These are phyloP conservation scores for Hanseniaspora vineae DNA, from an alignment of 805 yeast genomes.

Conservation along the genomic window DNA sequence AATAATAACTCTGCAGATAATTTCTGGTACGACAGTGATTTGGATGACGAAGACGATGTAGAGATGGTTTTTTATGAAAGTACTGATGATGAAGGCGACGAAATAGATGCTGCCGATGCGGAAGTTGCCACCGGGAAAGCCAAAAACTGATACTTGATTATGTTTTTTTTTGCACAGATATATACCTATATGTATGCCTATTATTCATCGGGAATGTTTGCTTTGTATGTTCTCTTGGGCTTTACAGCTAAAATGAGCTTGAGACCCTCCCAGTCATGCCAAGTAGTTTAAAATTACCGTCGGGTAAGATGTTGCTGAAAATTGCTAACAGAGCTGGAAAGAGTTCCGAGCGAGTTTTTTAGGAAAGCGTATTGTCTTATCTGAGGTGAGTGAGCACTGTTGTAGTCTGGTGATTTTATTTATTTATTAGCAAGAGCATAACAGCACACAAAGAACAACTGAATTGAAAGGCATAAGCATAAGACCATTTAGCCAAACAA, in stretches of 20 bases:
- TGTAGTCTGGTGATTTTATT: too few relatives aligned
- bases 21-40: constrained; percentile 67
- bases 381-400: not conserved
- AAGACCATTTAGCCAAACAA: not conserved
- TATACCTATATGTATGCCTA: not conserved
- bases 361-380: not conserved
- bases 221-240: too few relatives aligned
- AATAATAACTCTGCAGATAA: constrained; percentile 62
- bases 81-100: constrained; percentile 51
- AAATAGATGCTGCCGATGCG: constrained; percentile 32
- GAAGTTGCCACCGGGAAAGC: constrained; percentile 37
- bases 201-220: too few relatives aligned
- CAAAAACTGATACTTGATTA: constrained; percentile 20
- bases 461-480: too few relatives aligned
- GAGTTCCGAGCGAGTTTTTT: too few relatives aligned
- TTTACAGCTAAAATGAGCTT: too few relatives aligned
- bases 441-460: too few relatives aligned
- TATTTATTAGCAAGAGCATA: too few relatives aligned
- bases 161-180: constrained; percentile 16
- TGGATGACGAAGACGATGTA: constrained; percentile 56
- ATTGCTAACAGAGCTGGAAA: too few relatives aligned
- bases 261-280: too few relatives aligned
- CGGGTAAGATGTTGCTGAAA: too few relatives aligned
- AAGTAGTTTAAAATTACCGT: too few relatives aligned
- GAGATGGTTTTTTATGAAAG: constrained; percentile 36